Percentiles rank a stretch among this genome's conserved stretches.
phyloP scores from a whole-genome alignment of 1,284 basidiomycete species.

The Salmacisia buchloeana region DNA sequence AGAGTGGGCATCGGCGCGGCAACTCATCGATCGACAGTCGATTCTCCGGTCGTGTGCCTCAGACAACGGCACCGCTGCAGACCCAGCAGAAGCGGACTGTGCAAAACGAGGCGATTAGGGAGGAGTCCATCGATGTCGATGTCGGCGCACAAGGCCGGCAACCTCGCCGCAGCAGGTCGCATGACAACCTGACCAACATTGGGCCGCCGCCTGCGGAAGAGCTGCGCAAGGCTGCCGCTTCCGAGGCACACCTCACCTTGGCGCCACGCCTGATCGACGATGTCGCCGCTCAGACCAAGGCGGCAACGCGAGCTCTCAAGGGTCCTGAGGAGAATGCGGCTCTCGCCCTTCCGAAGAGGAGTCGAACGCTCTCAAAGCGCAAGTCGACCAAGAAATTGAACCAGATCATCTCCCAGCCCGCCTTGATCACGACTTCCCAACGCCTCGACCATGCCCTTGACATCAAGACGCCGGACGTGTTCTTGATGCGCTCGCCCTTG shows the following conservation, averaged over 20 bases:
- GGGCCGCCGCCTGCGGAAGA: neutral
- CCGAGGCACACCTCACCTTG: neutral
- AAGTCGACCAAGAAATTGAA: slow-evolving; percentile 31
- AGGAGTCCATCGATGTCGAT: neutral
- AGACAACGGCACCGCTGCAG: neutral
- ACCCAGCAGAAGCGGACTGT: neutral
- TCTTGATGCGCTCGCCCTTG: slow-evolving; percentile 6
- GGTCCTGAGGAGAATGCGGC: slow-evolving; percentile 21
- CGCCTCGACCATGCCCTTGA: slow-evolving; percentile 28
- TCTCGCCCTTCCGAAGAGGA: slow-evolving; percentile 19
- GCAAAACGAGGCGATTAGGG: neutral
- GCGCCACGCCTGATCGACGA: slow-evolving; percentile 25
- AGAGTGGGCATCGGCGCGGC: neutral
- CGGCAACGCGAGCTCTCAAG: slow-evolving; percentile 39
- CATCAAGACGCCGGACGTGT: slow-evolving; percentile 13
- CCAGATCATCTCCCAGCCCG: slow-evolving; percentile 37
- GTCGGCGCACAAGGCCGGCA: neutral
- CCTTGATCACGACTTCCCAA: slow-evolving; percentile 39
- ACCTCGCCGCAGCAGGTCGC: slow-evolving; percentile 1
- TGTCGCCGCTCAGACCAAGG: slow-evolving; percentile 34
- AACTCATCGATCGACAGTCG: slow-evolving; percentile 7
- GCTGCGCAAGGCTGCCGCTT: neutral
- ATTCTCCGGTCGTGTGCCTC: neutral
- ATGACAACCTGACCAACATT: neutral
- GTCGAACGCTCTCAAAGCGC: slow-evolving; percentile 29